A percentile compares a stretch with the other conserved stretches of the same genome.
phyloP scores from a whole-genome alignment of 1,284 basidiomycete genomes.

The Ceratobasidium theobromae region DNA sequence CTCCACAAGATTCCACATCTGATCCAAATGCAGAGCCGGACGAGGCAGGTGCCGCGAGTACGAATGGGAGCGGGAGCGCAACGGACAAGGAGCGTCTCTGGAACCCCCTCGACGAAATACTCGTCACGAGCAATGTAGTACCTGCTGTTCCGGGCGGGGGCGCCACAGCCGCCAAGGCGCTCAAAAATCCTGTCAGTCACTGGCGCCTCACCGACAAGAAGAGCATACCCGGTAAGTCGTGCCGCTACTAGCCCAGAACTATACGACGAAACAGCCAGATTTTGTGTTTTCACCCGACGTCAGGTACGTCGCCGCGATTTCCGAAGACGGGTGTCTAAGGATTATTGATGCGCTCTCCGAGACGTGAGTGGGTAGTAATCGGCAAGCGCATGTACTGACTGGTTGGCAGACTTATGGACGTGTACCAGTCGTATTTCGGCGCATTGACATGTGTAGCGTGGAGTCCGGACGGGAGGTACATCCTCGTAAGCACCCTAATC shows the following conservation, averaged over 20 bases:
- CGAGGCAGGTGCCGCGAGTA: not conserved
- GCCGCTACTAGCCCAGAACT: no score
- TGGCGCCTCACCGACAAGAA: slow-evolving; percentile 69
- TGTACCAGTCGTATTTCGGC: slow-evolving; percentile 91
- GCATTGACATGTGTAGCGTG: slow-evolving; percentile 85
- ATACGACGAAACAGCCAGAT: slow-evolving; percentile 49
- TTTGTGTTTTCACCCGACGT: slow-evolving; percentile 90
- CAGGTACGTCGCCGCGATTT: slow-evolving; percentile 79
- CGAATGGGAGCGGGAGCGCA: not conserved
- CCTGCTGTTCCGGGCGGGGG: slow-evolving; percentile 44
- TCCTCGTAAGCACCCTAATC: slow-evolving; percentile 59
- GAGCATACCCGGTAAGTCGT: slow-evolving; percentile 66
- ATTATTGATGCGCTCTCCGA: slow-evolving; percentile 84
- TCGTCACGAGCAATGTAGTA: slow-evolving; percentile 57
- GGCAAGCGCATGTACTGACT: slow-evolving; percentile 1
- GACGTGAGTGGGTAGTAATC: slow-evolving; percentile 57
- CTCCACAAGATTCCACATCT: not conserved
- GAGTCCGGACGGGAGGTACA: slow-evolving; percentile 93
- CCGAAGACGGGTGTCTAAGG: slow-evolving; percentile 85
- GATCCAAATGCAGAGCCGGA: not conserved
- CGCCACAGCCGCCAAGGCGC: slow-evolving; percentile 60
- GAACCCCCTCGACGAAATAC: slow-evolving; percentile 72
- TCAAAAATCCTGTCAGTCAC: slow-evolving; percentile 84
- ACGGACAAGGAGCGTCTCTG: slow-evolving; percentile 50
- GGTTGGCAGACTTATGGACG: slow-evolving; percentile 70